A percentile compares a stretch with the other conserved stretches of the same genome.
Conservation (phyloP, 495 filamentous ascomycete species). For the Physcia stellaris region DNA sequence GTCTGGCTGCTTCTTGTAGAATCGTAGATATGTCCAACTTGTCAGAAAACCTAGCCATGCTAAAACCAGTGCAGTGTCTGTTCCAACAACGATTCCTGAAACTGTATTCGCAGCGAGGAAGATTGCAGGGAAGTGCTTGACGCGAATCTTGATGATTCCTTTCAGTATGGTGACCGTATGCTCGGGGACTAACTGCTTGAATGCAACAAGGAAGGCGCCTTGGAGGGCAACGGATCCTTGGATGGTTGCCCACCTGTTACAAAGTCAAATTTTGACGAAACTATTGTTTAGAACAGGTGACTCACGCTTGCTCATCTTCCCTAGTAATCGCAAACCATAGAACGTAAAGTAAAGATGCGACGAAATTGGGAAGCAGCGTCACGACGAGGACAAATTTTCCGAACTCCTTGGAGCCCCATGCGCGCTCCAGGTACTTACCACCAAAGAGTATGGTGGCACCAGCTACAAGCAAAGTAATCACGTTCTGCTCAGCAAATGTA, state of each 20-base stretch:
- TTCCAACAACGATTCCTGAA: slow-evolving; percentile 66
- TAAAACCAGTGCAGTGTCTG: slow-evolving; percentile 70
- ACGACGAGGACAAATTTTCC: slow-evolving; percentile 76
- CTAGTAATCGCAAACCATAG: slow-evolving; percentile 56
- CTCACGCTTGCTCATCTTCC: slow-evolving; percentile 56
- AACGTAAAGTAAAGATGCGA: slow-evolving; percentile 60
- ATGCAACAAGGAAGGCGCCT: slow-evolving; percentile 89
- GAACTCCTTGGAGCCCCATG: slow-evolving; percentile 89
- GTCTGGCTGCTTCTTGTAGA: slow-evolving; percentile 73
- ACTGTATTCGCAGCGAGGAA: slow-evolving; percentile 71
- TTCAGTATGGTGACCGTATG: slow-evolving; percentile 93
- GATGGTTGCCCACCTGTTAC: slow-evolving; percentile 13
- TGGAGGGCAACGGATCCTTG: slow-evolving; percentile 80
- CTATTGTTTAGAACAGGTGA: slow-evolving; percentile 18
- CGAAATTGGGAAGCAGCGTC: slow-evolving; percentile 63
- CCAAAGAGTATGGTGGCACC: slow-evolving; percentile 79
- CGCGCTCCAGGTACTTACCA: slow-evolving; percentile 87
- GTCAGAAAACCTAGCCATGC: slow-evolving; percentile 70
- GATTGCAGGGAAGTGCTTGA: slow-evolving; percentile 84
- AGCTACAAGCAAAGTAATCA: slow-evolving; percentile 74
- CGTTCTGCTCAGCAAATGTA: slow-evolving; percentile 83
- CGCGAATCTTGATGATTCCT: slow-evolving; percentile 75
- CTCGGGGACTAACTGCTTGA: slow-evolving; percentile 94
- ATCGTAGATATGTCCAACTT: slow-evolving; percentile 92
- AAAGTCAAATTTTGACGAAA: slow-evolving; percentile 16